Base-by-base conservation (phyloP, 495 filamentous ascomycete genomes). In the Sporormia fimetaria region DNA sequence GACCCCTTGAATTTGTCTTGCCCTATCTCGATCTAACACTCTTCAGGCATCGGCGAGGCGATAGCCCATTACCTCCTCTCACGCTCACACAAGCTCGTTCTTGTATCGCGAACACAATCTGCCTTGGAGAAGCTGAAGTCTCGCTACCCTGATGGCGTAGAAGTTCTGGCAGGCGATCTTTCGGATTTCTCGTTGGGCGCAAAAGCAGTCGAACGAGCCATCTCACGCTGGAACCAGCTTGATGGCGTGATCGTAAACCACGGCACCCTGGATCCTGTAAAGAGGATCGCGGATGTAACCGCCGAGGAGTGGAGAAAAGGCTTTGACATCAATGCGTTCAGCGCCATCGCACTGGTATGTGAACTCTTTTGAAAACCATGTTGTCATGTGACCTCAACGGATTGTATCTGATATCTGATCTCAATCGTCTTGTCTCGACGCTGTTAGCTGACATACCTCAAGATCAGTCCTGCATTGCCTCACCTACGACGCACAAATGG, bases 171-270 rank as follows among this genome's bases (percentile, higher is more conserved):
- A 21, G 82, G 75, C n/a, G 88, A 96, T 55, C 58, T 95, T 17
- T 64, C 72, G 5, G 76, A 85, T 49, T 61, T 74, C 12, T 68
- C 74, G 18, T 65, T 82, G 21, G 75, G 73, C 2, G 58, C 68
- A 10, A 69, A 70, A 55, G 74, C 73, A 2, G 74, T 81, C 8
- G 68, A 80, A 2, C 63, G 75, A 5, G 75, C 86, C 0, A 35
- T 81, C 4, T 63, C 69, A 21, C 56, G 65, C 0, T 95, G 84
- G 54, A 74, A 76, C n/a, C 65, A 61, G 21, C 62, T 96, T 5
- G 86, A 98, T 55, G 80, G 79, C 0, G 55, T 98, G 29, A 75
- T 95, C 14, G 61, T 98, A 27, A 95, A 95, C 57, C 90, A 98
- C 57, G 87, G 85, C 3, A 68, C 78, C 6, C 60, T 98, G 24